Conservation (phyloP, 2,329 filamentous ascomycete genomes). For the Xylariales sp. region DNA sequence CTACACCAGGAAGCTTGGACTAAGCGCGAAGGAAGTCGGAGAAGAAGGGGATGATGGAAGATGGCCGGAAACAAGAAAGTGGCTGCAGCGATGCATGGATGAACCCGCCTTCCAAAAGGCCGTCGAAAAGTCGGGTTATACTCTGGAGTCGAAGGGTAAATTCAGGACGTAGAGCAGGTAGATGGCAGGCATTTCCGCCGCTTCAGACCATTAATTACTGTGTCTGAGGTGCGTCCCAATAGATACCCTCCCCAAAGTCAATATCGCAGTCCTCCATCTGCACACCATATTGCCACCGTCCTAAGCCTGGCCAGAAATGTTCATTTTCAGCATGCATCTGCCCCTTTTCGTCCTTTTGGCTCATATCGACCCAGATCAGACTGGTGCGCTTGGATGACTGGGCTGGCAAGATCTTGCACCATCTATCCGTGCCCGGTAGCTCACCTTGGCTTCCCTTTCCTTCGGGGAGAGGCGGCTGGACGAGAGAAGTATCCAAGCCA, state of each 20-base stretch:
- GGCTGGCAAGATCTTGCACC: slow-evolving; percentile 34
- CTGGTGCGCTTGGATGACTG: slow-evolving; percentile 26
- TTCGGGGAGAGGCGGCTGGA: slow-evolving; percentile 44
- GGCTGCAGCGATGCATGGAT: slow-evolving; percentile 3
- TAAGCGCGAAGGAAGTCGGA: slow-evolving; percentile 1
- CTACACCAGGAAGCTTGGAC: background rate
- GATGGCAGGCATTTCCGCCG: background rate
- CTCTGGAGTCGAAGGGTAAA: background rate
- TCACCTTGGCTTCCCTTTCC: slow-evolving; percentile 35
- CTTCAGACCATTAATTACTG: background rate
- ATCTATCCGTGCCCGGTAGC: slow-evolving; percentile 40
- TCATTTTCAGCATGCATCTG: slow-evolving; percentile 19
- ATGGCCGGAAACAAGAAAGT: slow-evolving; percentile 2
- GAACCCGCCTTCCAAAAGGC: background rate
- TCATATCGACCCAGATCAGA: slow-evolving; percentile 44
- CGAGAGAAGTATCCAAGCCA: slow-evolving; percentile 37
- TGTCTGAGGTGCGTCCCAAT: slow-evolving; percentile 15
- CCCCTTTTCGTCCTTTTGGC: slow-evolving; percentile 29
- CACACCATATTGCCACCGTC: slow-evolving; percentile 37
- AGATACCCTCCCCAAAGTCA: slow-evolving; percentile 22
- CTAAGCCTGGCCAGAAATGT: slow-evolving; percentile 44
- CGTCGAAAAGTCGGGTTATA: slow-evolving; percentile 3
- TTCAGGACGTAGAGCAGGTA: background rate
- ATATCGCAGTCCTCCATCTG: slow-evolving; percentile 26
- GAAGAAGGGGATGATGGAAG: background rate